Percentiles rank a stretch among this genome's conserved stretches.
These are phyloP conservation scores for Sporothrix globosa DNA, from an alignment of 2,329 filamentous ascomycete species.

Conservation along the genomic window DNA sequence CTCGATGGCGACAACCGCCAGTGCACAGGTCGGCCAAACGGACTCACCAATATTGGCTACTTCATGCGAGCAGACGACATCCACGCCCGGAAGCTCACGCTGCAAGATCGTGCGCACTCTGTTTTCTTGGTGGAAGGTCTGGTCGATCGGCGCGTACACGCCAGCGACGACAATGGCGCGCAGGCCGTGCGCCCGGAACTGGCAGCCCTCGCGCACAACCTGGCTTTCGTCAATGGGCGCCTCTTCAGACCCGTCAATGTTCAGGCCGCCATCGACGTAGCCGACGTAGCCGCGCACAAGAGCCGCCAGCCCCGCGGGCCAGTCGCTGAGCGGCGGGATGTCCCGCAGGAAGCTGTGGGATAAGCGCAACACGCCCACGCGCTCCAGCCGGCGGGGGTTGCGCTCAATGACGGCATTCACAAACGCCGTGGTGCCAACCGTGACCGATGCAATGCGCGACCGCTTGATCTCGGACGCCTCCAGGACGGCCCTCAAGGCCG, in stretches of 20 bases:
- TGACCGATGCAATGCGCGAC: neutral
- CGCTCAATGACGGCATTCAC: constrained; percentile 1
- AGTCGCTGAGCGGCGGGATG: constrained; percentile 2
- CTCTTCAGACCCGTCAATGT: constrained; percentile 7
- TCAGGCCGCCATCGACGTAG: neutral
- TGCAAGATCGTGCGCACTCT: neutral
- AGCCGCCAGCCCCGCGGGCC: neutral
- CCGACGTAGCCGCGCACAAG: constrained; percentile 2
- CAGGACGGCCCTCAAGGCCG: neutral
- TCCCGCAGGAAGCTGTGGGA: neutral
- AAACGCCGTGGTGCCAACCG: neutral
- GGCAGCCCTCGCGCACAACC: neutral
- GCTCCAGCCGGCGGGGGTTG: neutral
- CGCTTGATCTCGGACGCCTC: neutral
- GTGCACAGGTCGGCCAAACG: too few relatives aligned
- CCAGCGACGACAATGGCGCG: neutral
- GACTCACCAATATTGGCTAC: neutral
- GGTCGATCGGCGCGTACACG: neutral
- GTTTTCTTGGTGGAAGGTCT: neutral
- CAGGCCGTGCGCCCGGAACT: neutral
- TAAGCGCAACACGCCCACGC: neutral
- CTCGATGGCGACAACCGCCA: too few relatives aligned
- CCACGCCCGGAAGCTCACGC: neutral
- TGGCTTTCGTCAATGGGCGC: neutral
- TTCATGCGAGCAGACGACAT: constrained; percentile 1